These are phyloP conservation scores for Phytophthora ohioensis DNA, from an alignment of 352 stramenopile species.

Conservation along the genomic window DNA sequence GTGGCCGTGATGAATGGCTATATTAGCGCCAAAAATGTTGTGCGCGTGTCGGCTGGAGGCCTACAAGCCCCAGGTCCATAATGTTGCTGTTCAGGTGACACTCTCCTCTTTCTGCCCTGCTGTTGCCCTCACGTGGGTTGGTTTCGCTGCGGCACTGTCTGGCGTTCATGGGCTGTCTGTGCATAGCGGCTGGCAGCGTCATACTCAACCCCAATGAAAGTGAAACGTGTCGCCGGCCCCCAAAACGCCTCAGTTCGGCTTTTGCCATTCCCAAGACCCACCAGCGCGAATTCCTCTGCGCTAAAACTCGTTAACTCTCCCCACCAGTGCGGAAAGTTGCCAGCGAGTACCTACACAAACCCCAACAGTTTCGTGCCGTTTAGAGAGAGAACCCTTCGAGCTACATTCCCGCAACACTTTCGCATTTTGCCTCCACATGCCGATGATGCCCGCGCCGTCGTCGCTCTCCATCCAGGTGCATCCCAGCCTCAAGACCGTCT, in stretches of 20 bases:
- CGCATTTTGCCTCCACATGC: conserved; percentile 25
- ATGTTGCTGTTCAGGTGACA: conserved; percentile 22
- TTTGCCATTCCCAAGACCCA: conserved; percentile 34
- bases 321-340: conserved; percentile 6
- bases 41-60: conserved; percentile 2
- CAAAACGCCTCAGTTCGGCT: conserved; percentile 33
- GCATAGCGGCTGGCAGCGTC: conserved; percentile 24
- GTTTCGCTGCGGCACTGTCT: conserved; percentile 25
- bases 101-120: conserved; percentile 19
- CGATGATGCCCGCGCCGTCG: conserved; percentile 34
- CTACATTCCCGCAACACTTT: background rate
- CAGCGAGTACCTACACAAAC: conserved; percentile 26
- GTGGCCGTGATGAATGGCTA: background rate
- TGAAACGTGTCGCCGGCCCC: conserved; percentile 26
- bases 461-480: conserved; percentile 61
- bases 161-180: conserved; percentile 30
- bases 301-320: conserved; percentile 16
- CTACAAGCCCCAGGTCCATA: conserved; percentile 1
- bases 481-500: conserved; percentile 52
- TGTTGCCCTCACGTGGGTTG: conserved; percentile 24
- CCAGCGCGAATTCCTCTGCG: conserved; percentile 5
- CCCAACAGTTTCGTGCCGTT: conserved; percentile 10
- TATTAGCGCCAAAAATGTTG: background rate
- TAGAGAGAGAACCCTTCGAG: too few species aligned
- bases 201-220: conserved; percentile 38